phyloP scores from a whole-genome alignment of 257 asterid species.

The Solanum neorickii region DNA sequence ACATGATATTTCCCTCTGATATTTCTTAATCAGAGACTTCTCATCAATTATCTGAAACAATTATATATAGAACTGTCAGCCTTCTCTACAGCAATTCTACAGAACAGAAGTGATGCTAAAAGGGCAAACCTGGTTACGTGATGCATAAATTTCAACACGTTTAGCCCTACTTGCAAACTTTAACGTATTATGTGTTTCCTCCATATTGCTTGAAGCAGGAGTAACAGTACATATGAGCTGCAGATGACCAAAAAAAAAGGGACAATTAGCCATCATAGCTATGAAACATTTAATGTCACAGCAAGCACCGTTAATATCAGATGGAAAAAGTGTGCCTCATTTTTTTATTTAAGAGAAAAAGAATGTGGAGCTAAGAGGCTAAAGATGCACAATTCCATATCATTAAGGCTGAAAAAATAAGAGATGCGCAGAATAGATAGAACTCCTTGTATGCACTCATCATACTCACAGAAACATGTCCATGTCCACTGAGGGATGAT shows the following conservation, averaged over 20 bases:
- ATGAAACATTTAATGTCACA: not conserved
- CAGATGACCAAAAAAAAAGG: conserved; percentile 5
- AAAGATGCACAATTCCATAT: not conserved
- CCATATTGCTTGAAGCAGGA: conserved; percentile 97
- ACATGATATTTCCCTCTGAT: conserved; percentile 87
- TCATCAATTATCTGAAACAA: conserved; percentile 87
- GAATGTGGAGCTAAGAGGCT: not conserved
- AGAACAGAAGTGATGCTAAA: not conserved
- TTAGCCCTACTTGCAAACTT: conserved; percentile 99
- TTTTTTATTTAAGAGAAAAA: not conserved
- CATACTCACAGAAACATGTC: conserved; percentile 90
- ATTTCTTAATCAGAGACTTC: conserved; percentile 93
- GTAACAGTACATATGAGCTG: conserved; percentile 98
- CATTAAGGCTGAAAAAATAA: not conserved
- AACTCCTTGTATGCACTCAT: not conserved
- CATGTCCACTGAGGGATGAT: conserved; percentile 96
- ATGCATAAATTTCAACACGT: conserved; percentile 84
- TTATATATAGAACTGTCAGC: not conserved
- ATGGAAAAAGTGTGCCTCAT: not conserved
- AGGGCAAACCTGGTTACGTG: conserved; percentile 74
- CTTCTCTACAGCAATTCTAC: not conserved
- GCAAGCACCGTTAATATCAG: not conserved
- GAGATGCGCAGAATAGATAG: not conserved
- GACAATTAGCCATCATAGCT: not conserved
- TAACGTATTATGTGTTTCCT: conserved; percentile 96